Base-by-base conservation (phyloP, 73 alveolate genomes). In the Stentor coeruleus region DNA sequence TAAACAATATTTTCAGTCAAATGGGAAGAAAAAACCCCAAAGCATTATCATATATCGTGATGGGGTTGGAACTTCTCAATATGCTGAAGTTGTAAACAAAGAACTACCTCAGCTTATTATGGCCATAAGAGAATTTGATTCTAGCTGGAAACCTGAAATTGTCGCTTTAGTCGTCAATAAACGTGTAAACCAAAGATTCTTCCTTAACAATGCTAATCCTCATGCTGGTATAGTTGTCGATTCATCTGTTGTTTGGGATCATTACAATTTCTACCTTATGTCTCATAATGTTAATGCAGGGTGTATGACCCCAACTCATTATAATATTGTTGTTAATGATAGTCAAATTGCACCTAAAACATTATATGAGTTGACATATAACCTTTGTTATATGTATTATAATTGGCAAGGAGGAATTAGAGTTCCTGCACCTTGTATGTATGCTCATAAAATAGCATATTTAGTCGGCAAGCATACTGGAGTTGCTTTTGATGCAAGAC, bases 401-500 rank as follows among this genome's bases (percentile, higher is more conserved):
- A 95, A 95, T 86, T 90, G 97, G 95, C 95, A 89, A 72, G 96
- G 97, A 36, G 85, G 97, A 15, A 93, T 93, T 11, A 91, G 95
- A 90, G 94, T 91, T 40, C 99, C 99, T n/a, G 95, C 97, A 73
- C 98, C 96, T 0, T 82, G 93, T 73, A 91, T 91, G 95, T 93
- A 93, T 40, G 99, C 99, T n/a, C 96, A 93, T 88, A 93, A 89
- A 81, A 79, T 93, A n/a, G 83, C 83, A 14, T 75, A 39, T 39
- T 35, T 75, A 35, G 66, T 37, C 33, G 83, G 83, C 77, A 37
- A 75, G 58, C 37, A 66, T 31, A 66, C 79, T 26, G 37, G 37
- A 20, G 42, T 15, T 20, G 36, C 11, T 1, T 66, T 66, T 33
- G 79, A 66, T 2, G 14, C 79, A 20, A 20, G 37, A 26, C 41